Base-by-base conservation (phyloP, 192 early-diverging fungal genomes). In the Gigaspora rosea region DNA sequence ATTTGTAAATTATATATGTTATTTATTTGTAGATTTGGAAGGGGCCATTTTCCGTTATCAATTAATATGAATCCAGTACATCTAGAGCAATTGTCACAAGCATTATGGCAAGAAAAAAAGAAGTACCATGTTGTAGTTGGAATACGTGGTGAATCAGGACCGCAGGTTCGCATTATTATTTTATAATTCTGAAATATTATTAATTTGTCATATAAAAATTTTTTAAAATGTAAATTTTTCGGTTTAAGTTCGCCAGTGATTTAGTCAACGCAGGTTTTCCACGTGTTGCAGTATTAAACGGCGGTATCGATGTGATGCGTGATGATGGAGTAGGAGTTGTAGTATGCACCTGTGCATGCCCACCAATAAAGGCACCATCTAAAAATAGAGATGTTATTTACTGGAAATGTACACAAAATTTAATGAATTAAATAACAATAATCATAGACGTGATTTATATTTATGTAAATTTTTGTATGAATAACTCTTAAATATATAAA, bases 71-170 rank as follows among this genome's bases (percentile, higher is more conserved):
- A 83, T 46, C 76, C 80, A 5, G 8, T 66, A 15, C 87, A 88
- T 18, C 57, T 90, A 47, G 73, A 82, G 0, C 78, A 76, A n/a
- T 77, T 86, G 61, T 71, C 84, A 0, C 71, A 75, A 10, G 82
- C 85, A 27, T 64, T 90, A 3, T 78, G 72, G 59, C 86, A 85
- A 59, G 75, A 88, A 46, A 86, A 87, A 57, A 83, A 83, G 67
- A 90, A 86, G 46, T 87, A 88, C 70, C 82, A 88, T 52, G 72
- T 88, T 1, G 86, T 90, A 8, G 78, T 90, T 20, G 80, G 83
- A 8, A 80, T 85, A 16, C 27, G 80, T 51, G 83, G 84, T 8
- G 78, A 80, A 13, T 71, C 76, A 16, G 88, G 88, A 13, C 79
- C 87, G n/a, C 83, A 88, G 85, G 88, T 87, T 80, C 62, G 49